Evolutionary conservation across 805 yeast genomes (phyloP).

Genomic region (Lipomyces chichibuensis): DNA sequence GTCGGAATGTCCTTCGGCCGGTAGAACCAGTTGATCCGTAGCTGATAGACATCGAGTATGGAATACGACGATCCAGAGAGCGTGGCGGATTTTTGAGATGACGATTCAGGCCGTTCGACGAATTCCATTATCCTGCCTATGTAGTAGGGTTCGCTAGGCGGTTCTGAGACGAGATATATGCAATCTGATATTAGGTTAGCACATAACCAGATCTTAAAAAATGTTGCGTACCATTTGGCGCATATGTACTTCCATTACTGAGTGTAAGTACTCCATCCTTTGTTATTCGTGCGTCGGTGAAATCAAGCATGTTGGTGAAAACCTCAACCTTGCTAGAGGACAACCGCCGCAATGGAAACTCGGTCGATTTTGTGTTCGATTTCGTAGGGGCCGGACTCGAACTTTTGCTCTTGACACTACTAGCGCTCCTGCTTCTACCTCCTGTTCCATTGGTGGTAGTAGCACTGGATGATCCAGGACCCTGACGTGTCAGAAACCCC

Average conservation of each 20-base stretch:
- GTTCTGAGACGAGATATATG: constrained; percentile 84
- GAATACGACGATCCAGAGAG: constrained; percentile 37
- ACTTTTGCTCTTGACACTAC: constrained; percentile 4
- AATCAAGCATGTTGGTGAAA: constrained; percentile 44
- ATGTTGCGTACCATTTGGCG: constrained; percentile 40
- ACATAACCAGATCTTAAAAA: not conserved
- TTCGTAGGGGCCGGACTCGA: constrained; percentile 6
- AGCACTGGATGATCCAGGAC: not conserved
- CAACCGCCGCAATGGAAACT: not conserved
- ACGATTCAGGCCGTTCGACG: constrained; percentile 43
- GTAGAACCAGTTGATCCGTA: constrained; percentile 88
- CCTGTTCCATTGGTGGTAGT: not conserved
- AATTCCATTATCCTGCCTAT: constrained; percentile 84
- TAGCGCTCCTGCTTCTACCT: not conserved
- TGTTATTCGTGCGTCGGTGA: constrained; percentile 48
- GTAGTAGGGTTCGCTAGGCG: constrained; percentile 93
- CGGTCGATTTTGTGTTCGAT: not conserved
- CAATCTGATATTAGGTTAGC: constrained; percentile 50
- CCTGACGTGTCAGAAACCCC: not conserved
- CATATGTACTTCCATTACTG: constrained; percentile 38
- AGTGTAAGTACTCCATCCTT: constrained; percentile 41
- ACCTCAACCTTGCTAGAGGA: not conserved
- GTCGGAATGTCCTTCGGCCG: constrained; percentile 83
- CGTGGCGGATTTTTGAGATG: constrained; percentile 11
- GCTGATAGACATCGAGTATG: constrained; percentile 57